Conservation (phyloP, 352 stramenopile species). For the Phytophthora sp. region DNA sequence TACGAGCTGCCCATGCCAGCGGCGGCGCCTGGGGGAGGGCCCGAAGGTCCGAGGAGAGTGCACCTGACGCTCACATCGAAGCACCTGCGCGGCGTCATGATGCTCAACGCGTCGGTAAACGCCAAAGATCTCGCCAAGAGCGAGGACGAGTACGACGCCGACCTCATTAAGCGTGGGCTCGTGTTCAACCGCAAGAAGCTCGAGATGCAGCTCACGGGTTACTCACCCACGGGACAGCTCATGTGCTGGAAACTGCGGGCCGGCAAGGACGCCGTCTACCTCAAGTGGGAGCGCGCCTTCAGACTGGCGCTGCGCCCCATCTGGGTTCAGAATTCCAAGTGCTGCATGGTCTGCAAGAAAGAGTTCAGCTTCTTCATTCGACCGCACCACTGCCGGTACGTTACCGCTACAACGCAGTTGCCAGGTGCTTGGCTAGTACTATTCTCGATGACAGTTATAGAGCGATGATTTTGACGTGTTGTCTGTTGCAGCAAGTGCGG, state of each 20-base stretch:
- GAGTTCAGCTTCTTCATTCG: slow-evolving; percentile 78
- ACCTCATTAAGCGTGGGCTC: slow-evolving; percentile 70
- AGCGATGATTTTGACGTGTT: slow-evolving; percentile 14
- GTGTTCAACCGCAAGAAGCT: slow-evolving; percentile 84
- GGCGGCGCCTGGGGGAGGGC: slow-evolving; percentile 22
- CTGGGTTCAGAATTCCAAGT: slow-evolving; percentile 79
- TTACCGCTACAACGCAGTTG: not conserved
- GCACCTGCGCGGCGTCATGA: slow-evolving; percentile 84
- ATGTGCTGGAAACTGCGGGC: slow-evolving; percentile 84
- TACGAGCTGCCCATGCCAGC: slow-evolving; percentile 82
- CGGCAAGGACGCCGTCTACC: slow-evolving; percentile 69
- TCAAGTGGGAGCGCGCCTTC: slow-evolving; percentile 86
- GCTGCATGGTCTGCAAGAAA: slow-evolving; percentile 79
- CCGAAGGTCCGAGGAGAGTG: slow-evolving; percentile 44
- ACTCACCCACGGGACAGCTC: slow-evolving; percentile 76
- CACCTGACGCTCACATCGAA: slow-evolving; percentile 81
- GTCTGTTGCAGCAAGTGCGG: slow-evolving; percentile 67
- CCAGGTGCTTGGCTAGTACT: no score
- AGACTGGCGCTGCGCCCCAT: slow-evolving; percentile 76
- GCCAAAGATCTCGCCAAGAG: slow-evolving; percentile 65
- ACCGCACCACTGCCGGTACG: slow-evolving; percentile 79
- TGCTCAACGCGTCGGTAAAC: slow-evolving; percentile 80
- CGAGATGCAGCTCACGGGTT: slow-evolving; percentile 85
- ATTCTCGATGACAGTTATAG: no score
- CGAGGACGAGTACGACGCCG: slow-evolving; percentile 76